Conservation (phyloP, 2,329 filamentous ascomycete genomes). For the Chrysoporthe cubensis region DNA sequence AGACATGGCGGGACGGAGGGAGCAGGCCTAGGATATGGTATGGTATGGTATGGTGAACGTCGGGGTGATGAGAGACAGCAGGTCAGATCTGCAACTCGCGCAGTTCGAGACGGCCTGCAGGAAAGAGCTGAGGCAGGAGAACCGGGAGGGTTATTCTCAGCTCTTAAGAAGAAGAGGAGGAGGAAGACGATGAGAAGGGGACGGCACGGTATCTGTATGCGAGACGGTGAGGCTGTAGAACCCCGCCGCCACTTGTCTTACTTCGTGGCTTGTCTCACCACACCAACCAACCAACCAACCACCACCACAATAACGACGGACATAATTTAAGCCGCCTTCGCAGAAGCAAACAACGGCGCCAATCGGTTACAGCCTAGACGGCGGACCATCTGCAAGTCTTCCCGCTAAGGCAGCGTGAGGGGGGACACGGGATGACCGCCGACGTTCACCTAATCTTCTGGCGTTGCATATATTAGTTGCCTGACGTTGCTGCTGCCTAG, state of each 20-base stretch:
- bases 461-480: background rate
- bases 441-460: no score
- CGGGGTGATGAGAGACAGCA: background rate
- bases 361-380: background rate
- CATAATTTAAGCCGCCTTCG: background rate
- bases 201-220: background rate
- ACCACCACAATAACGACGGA: background rate
- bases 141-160: slow-evolving; percentile 6
- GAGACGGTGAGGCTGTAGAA: slow-evolving; percentile 13
- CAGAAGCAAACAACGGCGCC: background rate
- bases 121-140: background rate
- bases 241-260: background rate
- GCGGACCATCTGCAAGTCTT: background rate
- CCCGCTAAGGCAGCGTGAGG: background rate
- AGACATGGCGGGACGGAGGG: slow-evolving; percentile 1
- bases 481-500: background rate
- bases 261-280: slow-evolving; percentile 4
- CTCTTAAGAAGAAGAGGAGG: background rate
- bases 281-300: background rate
- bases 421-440: background rate
- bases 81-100: no score
- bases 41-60: background rate
- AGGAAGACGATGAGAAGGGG: background rate
- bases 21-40: background rate
- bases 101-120: background rate